A percentile compares a stretch with the other conserved stretches of the same genome.
These are phyloP conservation scores for Trichosporon sp. DNA, from an alignment of 1,284 basidiomycete genomes.

Conservation along the genomic window DNA sequence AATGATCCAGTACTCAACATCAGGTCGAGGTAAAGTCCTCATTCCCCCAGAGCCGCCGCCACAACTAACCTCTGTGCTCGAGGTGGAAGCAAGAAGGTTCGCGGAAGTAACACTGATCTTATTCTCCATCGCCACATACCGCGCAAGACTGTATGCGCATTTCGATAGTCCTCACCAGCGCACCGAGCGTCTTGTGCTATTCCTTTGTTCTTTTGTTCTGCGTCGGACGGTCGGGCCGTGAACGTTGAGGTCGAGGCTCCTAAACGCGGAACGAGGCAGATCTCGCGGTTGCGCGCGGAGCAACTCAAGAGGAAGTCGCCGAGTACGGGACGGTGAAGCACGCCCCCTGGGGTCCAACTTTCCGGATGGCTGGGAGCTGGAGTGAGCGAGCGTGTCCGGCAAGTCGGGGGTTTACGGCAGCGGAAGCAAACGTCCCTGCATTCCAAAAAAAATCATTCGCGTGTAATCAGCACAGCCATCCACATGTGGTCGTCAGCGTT, in stretches of 20 bases:
- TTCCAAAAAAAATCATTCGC: background rate
- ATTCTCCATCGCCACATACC: background rate
- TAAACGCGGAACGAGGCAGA: background rate
- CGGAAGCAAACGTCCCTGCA: background rate
- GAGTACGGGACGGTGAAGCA: too few species aligned
- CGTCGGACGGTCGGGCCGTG: background rate
- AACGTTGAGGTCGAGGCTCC: background rate
- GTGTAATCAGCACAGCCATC: background rate
- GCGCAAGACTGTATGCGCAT: background rate
- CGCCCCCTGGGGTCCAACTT: background rate
- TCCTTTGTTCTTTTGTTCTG: background rate
- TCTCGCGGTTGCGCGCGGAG: too few species aligned
- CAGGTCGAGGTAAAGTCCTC: background rate
- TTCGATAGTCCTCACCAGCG: background rate
- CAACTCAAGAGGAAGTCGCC: too few species aligned
- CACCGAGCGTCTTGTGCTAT: background rate
- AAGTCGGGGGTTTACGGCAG: background rate
- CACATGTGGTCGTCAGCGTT: too few species aligned
- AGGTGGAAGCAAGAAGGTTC: too few species aligned
- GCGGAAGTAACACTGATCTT: conserved; percentile 2
- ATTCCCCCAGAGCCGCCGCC: background rate
- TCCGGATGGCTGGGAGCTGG: conserved; percentile 2
- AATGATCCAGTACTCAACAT: too few species aligned
- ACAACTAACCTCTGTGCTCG: background rate
- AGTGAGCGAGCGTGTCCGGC: background rate